Evolutionary conservation across 768 basidiomycete genomes (phyloP), one percentile per base, ranked within the genome.

Genomic region (Psilocybe cyanescens): DNA sequence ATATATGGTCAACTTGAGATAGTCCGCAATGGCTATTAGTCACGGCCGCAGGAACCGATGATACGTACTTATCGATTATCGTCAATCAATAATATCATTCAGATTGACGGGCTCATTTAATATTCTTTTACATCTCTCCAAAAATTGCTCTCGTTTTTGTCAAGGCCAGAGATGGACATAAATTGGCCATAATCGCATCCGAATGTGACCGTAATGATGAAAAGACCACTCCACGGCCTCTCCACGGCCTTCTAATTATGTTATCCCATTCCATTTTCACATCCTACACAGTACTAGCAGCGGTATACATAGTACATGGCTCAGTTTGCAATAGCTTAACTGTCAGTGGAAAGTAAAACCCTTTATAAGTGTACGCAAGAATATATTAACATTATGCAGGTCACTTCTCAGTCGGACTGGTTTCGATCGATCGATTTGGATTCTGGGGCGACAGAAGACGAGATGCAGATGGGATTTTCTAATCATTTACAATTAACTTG

Each of bases 401-500:
- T 44, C 41, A 44, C 41, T 12, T 44, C 41, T 44, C 41, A 44
- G 9, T 44, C 11, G 14, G 14, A 12, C 41, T 44, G 4, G 14
- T 44, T n/a, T 44, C 41, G 14, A 44, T 12, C 6, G 41, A 44
- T 16, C 41, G 14, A 39, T 39, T 12, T 44, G 14, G 41, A n/a
- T 12, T 44, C 37, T 5, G 41, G n/a, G n/a, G 41, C 41, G 41
- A 44, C 41, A 44, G 14, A n/a, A 44, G 41, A 12, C 41, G 9
- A 44, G 41, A 8, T 44, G 41, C 41, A 44, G 41, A 44, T 44
- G 41, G n/a, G 14, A 50, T 50, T 58, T 41, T 59, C 44, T 60
- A 51, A 60, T 55, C 55, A 45, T 39, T 53, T 60, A 56, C 44
- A 52, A 57, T 59, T 59, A 59, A 52, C 37, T 55, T 16, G 46